A percentile compares a stretch with the other conserved stretches of the same genome.
Evolutionary conservation across 148 eudicot species (phyloP).

Genomic region (Nepenthes gracilis): DNA sequence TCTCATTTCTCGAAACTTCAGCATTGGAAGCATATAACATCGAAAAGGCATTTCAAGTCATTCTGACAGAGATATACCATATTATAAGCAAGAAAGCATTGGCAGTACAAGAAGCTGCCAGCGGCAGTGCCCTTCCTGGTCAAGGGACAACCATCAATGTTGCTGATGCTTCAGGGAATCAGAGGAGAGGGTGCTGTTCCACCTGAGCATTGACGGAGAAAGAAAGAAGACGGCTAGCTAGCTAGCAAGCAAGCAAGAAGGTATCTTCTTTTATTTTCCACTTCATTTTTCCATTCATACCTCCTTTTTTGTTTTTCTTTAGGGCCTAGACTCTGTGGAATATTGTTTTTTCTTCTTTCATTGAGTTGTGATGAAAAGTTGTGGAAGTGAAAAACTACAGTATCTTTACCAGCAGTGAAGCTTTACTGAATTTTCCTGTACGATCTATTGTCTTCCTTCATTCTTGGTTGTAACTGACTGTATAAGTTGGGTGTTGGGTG

Average conservation of each 20-base stretch:
- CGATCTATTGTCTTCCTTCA: no score
- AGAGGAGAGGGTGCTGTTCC: background rate
- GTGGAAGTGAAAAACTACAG: background rate
- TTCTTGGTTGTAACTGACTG: no score
- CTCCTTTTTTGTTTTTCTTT: no score
- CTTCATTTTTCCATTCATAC: no score
- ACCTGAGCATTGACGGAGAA: background rate
- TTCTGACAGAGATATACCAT: conserved; percentile 51
- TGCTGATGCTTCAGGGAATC: background rate
- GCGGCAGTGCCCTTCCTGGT: conserved; percentile 18
- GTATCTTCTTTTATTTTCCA: background rate
- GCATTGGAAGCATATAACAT: conserved; percentile 62
- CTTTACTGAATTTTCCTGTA: no score
- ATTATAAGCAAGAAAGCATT: conserved; percentile 8
- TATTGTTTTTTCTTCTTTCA: background rate
- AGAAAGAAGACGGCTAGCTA: background rate
- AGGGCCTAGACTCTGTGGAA: no score
- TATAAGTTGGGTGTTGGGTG: no score
- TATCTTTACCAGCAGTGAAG: background rate
- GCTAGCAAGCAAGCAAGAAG: background rate
- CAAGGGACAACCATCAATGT: conserved; percentile 56
- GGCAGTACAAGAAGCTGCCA: conserved; percentile 54
- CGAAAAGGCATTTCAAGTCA: conserved; percentile 61
- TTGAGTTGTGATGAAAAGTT: background rate
- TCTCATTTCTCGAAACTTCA: conserved; percentile 1